Evolutionary conservation across 345 rosid genomes (phyloP), one percentile per base, ranked within the genome.

Genomic region (Passiflora organensis): DNA sequence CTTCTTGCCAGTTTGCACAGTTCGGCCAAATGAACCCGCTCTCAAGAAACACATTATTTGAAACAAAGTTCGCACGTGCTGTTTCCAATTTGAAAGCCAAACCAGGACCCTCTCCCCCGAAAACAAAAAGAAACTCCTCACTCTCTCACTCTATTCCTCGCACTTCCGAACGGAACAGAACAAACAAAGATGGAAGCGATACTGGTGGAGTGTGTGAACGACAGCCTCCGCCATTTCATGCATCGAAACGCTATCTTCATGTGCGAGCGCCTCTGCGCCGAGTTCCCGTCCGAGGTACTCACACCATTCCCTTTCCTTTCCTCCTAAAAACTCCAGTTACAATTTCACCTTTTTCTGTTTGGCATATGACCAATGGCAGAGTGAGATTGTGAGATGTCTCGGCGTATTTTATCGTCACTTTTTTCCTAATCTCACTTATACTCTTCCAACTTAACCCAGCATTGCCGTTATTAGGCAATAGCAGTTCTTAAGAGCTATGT

Each of bases 211-310:
- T 74, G 81, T 69, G 89, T 94, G 22, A 83, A 78, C 65, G 85
- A 79, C 83, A 94, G 88, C 71, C 88, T 89, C 28, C 91, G 93
- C 51, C 77, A 84, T 62, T 89, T 94, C 76, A 82, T 94, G 70
- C 60, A 71, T 76, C 76, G 74, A 28, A 94, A 94, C 76, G 88
- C 97, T 68, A 80, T 85, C 63, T 94, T 94, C 82, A 78, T 89
- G 80, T 89, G 97, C 66, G 99, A 94, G 70, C 95, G 97, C 45
- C 95, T 94, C 71, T 87, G 87, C 55, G 95, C 97, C n/a, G 99
- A 94, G 82, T 94, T 85, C 65, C 97, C 97, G 28, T 77, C 96
- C 14, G 97, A 94, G 97, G 99, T 93, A n/a, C 23, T 16, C 38
- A 18, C 5, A 8, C 43, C 2, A 12, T 41, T 12, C 13, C 43